phyloP scores from a whole-genome alignment of 805 yeast genomes.

The Ogataea polymorpha region DNA sequence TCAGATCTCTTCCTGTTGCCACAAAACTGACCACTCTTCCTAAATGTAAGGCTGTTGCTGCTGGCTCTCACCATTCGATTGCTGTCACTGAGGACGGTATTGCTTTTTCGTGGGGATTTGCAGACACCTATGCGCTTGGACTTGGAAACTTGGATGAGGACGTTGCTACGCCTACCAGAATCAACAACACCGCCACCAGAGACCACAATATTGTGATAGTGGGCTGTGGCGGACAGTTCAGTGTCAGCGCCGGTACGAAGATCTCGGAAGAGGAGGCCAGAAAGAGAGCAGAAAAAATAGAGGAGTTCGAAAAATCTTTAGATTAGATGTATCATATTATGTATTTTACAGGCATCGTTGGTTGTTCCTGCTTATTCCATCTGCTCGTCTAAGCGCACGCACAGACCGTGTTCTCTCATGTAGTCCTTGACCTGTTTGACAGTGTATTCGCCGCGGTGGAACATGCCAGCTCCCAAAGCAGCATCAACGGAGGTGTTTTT shows the following conservation, averaged over 20 bases:
- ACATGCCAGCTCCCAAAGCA: conserved; percentile 98
- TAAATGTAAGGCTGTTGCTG: conserved; percentile 56
- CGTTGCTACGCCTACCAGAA: conserved; percentile 82
- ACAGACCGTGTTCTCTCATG: conserved; percentile 56
- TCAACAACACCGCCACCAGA: conserved; percentile 90
- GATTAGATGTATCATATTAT: conserved; percentile 12
- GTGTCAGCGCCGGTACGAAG: conserved; percentile 79
- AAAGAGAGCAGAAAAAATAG: conserved; percentile 49
- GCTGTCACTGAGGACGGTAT: conserved; percentile 84
- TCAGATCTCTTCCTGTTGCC: conserved; percentile 84
- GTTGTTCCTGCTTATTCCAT: conserved; percentile 2
- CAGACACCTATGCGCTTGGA: conserved; percentile 95
- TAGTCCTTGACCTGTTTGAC: conserved; percentile 78
- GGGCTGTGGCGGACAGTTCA: conserved; percentile 97
- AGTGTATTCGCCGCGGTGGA: conserved; percentile 91
- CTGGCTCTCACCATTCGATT: conserved; percentile 90
- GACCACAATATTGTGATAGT: conserved; percentile 64
- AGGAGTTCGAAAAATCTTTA: conserved; percentile 42
- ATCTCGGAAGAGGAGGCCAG: conserved; percentile 50
- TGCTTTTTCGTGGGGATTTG: conserved; percentile 96
- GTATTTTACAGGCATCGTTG: not conserved
- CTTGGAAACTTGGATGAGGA: conserved; percentile 84
- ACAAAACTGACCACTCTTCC: conserved; percentile 62
- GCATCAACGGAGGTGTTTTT: conserved; percentile 84
- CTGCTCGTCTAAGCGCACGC: conserved; percentile 63